Percentiles rank a stretch among this genome's conserved stretches.
phyloP scores from a whole-genome alignment of 306 rosid species.

The Cotoneaster glaucophyllus region DNA sequence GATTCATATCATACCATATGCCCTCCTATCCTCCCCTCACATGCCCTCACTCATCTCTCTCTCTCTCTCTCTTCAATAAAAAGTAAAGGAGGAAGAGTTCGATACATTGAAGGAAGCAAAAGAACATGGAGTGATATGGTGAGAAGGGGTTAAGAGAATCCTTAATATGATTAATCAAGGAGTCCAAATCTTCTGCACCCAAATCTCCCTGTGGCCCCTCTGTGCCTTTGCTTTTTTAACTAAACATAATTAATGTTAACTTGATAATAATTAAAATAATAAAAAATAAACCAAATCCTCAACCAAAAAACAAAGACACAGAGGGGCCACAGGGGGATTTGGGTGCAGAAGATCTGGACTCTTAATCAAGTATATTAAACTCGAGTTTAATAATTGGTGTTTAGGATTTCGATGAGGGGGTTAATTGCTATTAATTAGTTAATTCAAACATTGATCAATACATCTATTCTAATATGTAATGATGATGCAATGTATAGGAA shows the following conservation, averaged over 20 bases:
- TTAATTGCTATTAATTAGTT: background rate
- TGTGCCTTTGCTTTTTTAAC: no score
- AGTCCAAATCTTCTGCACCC: no score
- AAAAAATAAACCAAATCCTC: no score
- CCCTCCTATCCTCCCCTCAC: slow-evolving; percentile 27
- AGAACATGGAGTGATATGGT: slow-evolving; percentile 22
- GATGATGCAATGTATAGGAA: slow-evolving; percentile 5
- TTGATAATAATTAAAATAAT: no score
- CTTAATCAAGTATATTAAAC: background rate
- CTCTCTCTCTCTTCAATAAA: slow-evolving; percentile 1
- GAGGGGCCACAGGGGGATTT: no score
- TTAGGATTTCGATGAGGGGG: background rate
- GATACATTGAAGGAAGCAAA: slow-evolving; percentile 39
- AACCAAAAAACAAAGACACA: no score
- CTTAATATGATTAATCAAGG: background rate
- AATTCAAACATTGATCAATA: background rate
- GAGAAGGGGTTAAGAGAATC: background rate
- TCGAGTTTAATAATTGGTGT: background rate
- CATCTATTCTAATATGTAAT: background rate
- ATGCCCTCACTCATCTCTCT: slow-evolving; percentile 28
- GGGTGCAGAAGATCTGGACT: no score
- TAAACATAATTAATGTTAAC: no score
- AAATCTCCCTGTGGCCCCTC: no score
- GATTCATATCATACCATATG: background rate
- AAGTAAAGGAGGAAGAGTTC: slow-evolving; percentile 9